Percentiles rank a stretch among this genome's conserved stretches.
These are phyloP conservation scores for Pogostemon cablin DNA, from an alignment of 257 asterid species.

Conservation along the genomic window DNA sequence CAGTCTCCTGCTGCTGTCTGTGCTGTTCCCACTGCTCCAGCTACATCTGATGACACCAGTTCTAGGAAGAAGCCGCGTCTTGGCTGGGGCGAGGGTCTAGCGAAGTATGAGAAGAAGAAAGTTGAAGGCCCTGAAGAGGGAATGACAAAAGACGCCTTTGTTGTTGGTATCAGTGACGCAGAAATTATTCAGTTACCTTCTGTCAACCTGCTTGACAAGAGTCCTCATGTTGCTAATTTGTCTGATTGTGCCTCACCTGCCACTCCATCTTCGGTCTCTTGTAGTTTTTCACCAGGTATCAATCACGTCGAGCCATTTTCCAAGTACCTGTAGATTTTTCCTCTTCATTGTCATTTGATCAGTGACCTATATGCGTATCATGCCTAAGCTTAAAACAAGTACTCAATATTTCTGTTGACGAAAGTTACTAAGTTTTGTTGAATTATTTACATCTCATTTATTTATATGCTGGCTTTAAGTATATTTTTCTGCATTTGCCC, in stretches of 20 bases:
- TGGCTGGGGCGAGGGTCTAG: constrained; percentile 99
- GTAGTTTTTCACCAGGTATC: constrained; percentile 93
- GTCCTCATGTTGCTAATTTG: constrained; percentile 56
- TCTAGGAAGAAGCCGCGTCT: constrained; percentile 96
- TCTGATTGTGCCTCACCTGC: constrained; percentile 70
- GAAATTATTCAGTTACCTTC: constrained; percentile 51
- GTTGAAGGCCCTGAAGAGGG: constrained; percentile 75
- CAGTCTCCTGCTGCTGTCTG: constrained; percentile 48
- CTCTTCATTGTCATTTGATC: constrained; percentile 1
- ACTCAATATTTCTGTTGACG: background rate
- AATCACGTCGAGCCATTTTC: background rate
- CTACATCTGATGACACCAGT: constrained; percentile 56
- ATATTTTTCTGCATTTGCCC: background rate
- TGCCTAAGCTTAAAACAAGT: background rate
- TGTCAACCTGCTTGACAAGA: constrained; percentile 50
- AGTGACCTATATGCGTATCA: background rate
- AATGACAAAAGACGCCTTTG: constrained; percentile 39
- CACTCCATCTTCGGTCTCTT: constrained; percentile 79
- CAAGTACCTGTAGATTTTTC: background rate
- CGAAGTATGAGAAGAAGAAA: constrained; percentile 92
- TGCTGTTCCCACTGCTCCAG: constrained; percentile 42
- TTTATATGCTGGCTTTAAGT: background rate
- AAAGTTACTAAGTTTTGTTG: background rate
- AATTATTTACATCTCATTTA: background rate
- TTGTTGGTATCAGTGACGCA: constrained; percentile 39